Evolutionary conservation across 495 filamentous ascomycete species (phyloP).

Genomic region (Daldinia concentrica): DNA sequence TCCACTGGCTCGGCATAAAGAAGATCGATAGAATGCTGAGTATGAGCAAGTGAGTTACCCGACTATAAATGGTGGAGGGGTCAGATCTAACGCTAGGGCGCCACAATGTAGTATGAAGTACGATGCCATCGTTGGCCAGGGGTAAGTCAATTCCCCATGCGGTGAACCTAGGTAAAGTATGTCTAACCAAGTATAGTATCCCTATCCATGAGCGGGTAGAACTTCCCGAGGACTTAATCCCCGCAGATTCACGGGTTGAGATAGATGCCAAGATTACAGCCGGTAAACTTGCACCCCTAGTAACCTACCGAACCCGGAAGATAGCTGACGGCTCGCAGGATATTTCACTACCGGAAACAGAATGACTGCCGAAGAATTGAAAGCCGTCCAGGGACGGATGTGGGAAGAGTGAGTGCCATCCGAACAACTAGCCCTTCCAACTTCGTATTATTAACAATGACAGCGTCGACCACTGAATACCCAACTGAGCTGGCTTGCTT

Average conservation of each 20-base stretch:
- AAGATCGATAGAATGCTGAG: conserved; percentile 99
- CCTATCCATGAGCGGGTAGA: conserved; percentile 92
- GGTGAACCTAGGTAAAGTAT: conserved; percentile 22
- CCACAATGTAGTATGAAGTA: conserved; percentile 83
- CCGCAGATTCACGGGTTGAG: conserved; percentile 93
- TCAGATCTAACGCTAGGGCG: conserved; percentile 29
- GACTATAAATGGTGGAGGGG: conserved; percentile 15
- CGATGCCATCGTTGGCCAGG: conserved; percentile 95
- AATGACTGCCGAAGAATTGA: conserved; percentile 86
- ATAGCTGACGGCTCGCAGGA: conserved; percentile 53
- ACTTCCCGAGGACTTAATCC: conserved; percentile 93
- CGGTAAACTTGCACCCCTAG: conserved; percentile 70
- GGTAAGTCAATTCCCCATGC: conserved; percentile 57
- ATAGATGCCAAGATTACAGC: conserved; percentile 99
- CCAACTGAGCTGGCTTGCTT: conserved; percentile 27
- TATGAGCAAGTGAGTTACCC: conserved; percentile 85
- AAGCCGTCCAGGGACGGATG: conserved; percentile 84
- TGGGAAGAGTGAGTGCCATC: conserved; percentile 80
- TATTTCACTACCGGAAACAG: conserved; percentile 91
- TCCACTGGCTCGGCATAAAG: conserved; percentile 98
- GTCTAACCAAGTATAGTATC: conserved; percentile 63
- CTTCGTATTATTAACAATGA: conserved; percentile 43
- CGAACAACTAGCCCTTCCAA: conserved; percentile 20
- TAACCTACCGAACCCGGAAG: conserved; percentile 13
- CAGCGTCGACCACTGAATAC: conserved; percentile 58